Percentiles rank a stretch among this genome's conserved stretches.
Conservation (phyloP, 192 early-diverging fungal species). For the Coemansia sp. region DNA sequence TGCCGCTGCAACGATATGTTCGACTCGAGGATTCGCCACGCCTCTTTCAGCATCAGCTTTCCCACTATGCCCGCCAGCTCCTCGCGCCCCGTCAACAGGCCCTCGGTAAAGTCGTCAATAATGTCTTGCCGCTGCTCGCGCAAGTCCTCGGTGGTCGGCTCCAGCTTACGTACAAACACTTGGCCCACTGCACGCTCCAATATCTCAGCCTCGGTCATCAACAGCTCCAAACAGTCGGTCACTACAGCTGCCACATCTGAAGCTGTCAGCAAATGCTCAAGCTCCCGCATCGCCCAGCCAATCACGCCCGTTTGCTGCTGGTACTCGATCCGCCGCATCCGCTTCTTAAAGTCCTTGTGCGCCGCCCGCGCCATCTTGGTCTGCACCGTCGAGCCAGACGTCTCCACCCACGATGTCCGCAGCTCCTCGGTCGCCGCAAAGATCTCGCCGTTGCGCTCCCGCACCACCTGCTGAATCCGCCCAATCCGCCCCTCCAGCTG, state of each 20-base stretch:
- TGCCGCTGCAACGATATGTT: constrained; percentile 57
- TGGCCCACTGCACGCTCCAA: constrained; percentile 63
- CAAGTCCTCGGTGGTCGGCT: constrained; percentile 53
- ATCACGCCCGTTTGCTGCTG: constrained; percentile 59
- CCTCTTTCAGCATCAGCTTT: constrained; percentile 73
- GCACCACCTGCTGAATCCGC: constrained; percentile 44
- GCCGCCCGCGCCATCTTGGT: constrained; percentile 59
- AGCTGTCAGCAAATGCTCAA: constrained; percentile 58
- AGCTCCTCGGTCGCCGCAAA: constrained; percentile 38
- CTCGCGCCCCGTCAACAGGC: constrained; percentile 65
- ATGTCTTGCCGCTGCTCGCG: constrained; percentile 59
- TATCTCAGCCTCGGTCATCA: constrained; percentile 76
- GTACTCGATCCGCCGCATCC: constrained; percentile 63
- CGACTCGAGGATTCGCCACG: constrained; percentile 65
- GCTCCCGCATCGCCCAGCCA: constrained; percentile 60
- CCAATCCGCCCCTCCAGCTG: constrained; percentile 46
- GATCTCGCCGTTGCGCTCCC: constrained; percentile 52
- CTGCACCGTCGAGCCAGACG: constrained; percentile 56
- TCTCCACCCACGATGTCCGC: constrained; percentile 35
- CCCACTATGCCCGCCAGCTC: constrained; percentile 72
- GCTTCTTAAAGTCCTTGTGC: constrained; percentile 70
- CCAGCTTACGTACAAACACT: constrained; percentile 61
- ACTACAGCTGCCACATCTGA: constrained; percentile 59
- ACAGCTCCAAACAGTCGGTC: constrained; percentile 61
- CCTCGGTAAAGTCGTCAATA: constrained; percentile 68